Evolutionary conservation across 176 grass and related monocot species (phyloP), one percentile per base, ranked within the genome.

Genomic region (Calamus simplicifolius): DNA sequence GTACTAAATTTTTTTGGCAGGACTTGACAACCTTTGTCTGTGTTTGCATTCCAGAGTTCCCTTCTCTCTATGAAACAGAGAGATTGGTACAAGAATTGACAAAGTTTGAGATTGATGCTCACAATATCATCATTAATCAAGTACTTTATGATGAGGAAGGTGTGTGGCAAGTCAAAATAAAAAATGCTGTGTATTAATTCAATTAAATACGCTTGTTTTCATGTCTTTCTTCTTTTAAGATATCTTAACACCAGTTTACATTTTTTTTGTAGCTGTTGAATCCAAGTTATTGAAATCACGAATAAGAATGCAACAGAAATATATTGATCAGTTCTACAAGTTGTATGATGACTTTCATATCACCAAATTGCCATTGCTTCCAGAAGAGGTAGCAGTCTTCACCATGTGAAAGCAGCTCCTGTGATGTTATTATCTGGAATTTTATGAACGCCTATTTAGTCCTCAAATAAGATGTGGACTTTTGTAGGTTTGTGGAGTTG

Each of bases 41-140:
- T 67, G 85, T 98, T 48, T 98, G 94, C 70, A 98, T 98, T 58
- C 94, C 94, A 54, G 94, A 98, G 73, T 98, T 98, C 71, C 94
- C 93, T 66, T 98, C 94, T 60, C 81, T 98, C 14, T 98, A 98
- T 81, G 94, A 98, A 79, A 98, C 94, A 16, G 94, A 98, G 78
- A 89, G 94, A 78, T 82, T 98, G 81, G 94, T 98, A 58, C 94
- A 98, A 89, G 94, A 98, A 61, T 67, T 98, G 58, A 85, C 88
- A 18, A 98, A 89, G 66, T 98, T 98, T 18, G 81, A 98, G 77
- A 98, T 98, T 29, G 94, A 98, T 58, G 64, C 94, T 25, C 94
- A 98, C 53, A 93, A 89, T 76, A 89, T 98, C 75, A 98, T 98
- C 35, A 83, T 98, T 70, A 98, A 98, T 80, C 94, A 98, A 89